Evolutionary conservation across 176 grass and related monocot species (phyloP), one percentile per base, ranked within the genome.

Genomic region (Phragmites australis): DNA sequence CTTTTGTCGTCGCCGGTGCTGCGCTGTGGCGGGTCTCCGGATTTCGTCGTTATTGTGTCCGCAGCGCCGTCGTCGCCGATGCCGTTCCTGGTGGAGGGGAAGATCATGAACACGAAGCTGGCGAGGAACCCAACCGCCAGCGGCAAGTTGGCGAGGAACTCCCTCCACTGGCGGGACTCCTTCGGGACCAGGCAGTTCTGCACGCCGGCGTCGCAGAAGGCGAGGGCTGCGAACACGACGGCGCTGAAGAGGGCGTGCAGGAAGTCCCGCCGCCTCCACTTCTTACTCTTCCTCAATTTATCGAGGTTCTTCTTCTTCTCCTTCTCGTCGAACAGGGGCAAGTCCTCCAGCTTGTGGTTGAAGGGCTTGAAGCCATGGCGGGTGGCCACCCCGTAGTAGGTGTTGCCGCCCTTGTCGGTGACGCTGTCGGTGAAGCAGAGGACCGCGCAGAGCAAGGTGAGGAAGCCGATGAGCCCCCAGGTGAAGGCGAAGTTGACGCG

Each of bases 391-490:
- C 86, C 86, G 32, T 88, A 88, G 82, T 82, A 88, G 65, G 51
- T 42, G 64, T 51, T 78, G 46, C 72, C 72, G 27, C 85, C 40
- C 8, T 18, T 29, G 30, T 67, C 82, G 1, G 42, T 40, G 70
- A 88, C 6, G 58, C 85, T 91, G 81, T 91, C 89, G 8, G 82
- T 91, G 82, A 91, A 68, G 14, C 31, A 51, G 19, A 83, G 66
- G 48, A 91, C 30, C 26, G 17, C 9, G 43, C 82, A 88, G 5
- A 67, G 42, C 29, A n/a, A 2, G 45, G 7, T 13, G 48, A 72
- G 57, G 37, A 88, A 31, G 85, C 2, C 16, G 27, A 91, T 7
- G 16, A 91, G 65, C 22, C 21, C 37, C 40, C 10, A 49, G 26
- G 58, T 63, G 61, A 91, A 57, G 58, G n/a, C 81, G 51, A 22